Evolutionary conservation across 305 asterid genomes (phyloP), one percentile per base, ranked within the genome.

Genomic region (Solanum chacoense): DNA sequence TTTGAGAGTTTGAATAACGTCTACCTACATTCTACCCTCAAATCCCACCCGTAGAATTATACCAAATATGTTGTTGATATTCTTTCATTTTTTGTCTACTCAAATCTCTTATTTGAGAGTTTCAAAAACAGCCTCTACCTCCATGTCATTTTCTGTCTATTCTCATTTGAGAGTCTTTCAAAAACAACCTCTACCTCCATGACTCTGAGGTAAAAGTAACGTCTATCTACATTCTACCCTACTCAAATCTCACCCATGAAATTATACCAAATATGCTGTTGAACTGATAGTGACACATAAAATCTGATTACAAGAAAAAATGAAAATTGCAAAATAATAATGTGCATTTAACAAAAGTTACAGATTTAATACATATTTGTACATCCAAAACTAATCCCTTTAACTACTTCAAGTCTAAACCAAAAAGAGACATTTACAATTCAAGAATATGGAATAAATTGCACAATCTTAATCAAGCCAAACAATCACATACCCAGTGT

Each of bases 131-230:
- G 1, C 45, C 45, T 38, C 45, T 38, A 38, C 14, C 6, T 38
- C 45, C 45, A 40, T 4, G 0, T 4, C 50, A 38, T 38, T 36
- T 36, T 36, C 0, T 0, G 1, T 37, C 42, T 37, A 0, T 0
- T 36, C 38, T 37, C 40, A 37, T 37, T 37, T 37, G 40, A 37
- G 10, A 36, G 40, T 37, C 40, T 8, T 37, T 1, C 45, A 1
- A 11, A 38, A 11, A 11, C 13, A 38, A 38, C 45, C 45, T 0
- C 45, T 38, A 38, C 13, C 45, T 38, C 45, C 2, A 38, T 1
- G 1, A 36, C 18, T 42, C 6, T 18, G 0, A 63, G 26, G 0
- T 8, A 63, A 22, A 0, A 63, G 29, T 10, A 67, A 1, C 1
- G 1, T 67, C 7, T 67, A 4, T 0, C 8, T 24, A 69, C 9